Conservation (phyloP, 139 green algal species). For the Coccomyxa sp. region DNA sequence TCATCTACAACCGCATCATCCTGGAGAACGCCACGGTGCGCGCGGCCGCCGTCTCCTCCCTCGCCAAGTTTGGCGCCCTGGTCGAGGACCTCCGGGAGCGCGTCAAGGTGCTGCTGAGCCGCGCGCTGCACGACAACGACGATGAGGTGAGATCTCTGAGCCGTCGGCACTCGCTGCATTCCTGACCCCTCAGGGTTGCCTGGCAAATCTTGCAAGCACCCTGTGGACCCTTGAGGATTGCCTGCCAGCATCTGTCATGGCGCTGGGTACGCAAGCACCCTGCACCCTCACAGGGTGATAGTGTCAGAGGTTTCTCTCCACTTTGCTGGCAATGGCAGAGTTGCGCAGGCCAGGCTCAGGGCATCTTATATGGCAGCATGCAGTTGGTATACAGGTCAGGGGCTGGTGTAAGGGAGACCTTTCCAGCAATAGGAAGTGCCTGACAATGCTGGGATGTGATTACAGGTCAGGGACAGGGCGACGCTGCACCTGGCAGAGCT, state of each 20-base stretch:
- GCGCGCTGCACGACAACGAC: slow-evolving; percentile 94
- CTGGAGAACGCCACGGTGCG: slow-evolving; percentile 98
- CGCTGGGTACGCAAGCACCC: too few species aligned
- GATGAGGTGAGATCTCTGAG: slow-evolving; percentile 73
- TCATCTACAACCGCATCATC: slow-evolving; percentile 99
- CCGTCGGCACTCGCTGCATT: not conserved
- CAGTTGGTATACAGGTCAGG: too few species aligned
- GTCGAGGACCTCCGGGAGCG: slow-evolving; percentile 60
- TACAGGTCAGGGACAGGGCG: slow-evolving; percentile 90
- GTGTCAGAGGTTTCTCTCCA: too few species aligned
- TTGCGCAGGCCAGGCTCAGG: too few species aligned
- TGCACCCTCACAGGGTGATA: too few species aligned
- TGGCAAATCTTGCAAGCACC: not conserved
- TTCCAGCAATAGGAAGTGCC: not conserved
- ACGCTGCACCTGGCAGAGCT: slow-evolving; percentile 91
- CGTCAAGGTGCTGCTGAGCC: slow-evolving; percentile 83
- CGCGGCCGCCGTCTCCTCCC: slow-evolving; percentile 82
- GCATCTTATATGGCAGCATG: too few species aligned
- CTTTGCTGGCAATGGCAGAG: too few species aligned
- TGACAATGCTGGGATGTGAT: not conserved
- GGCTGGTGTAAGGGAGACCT: too few species aligned
- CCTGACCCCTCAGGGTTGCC: not conserved
- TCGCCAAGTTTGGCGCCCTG: slow-evolving; percentile 83
- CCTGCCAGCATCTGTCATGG: too few species aligned
- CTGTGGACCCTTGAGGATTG: not conserved